phyloP scores from a whole-genome alignment of 164 flowering plant genomes.

The Taxillus chinensis region DNA sequence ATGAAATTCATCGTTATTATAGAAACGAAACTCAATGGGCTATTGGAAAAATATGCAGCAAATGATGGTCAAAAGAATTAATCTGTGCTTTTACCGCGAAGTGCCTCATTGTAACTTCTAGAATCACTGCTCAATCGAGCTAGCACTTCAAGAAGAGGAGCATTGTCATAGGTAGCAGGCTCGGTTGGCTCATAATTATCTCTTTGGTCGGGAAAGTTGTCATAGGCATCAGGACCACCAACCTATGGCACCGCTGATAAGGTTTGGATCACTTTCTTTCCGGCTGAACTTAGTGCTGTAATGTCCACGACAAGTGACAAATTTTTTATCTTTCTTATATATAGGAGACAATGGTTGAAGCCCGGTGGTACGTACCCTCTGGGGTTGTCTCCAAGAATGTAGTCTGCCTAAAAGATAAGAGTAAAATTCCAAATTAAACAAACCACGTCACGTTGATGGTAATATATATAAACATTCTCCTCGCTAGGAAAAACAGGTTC shows the following conservation, averaged over 20 bases:
- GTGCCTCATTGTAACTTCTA: conserved; percentile 64
- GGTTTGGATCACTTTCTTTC: conserved; percentile 76
- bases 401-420: conserved; percentile 77
- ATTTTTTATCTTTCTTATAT: conserved; percentile 53
- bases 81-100: conserved; percentile 76
- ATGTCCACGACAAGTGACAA: conserved; percentile 80
- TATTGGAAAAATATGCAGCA: no score
- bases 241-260: conserved; percentile 80
- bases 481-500: no score
- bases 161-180: conserved; percentile 97
- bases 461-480: no score
- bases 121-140: conserved; percentile 64
- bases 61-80: no score
- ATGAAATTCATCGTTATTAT: no score
- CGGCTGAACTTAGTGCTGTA: conserved; percentile 74
- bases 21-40: no score
- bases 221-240: conserved; percentile 95
- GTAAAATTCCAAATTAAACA: neutral
- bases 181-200: conserved; percentile 90
- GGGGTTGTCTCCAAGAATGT: conserved; percentile 96
- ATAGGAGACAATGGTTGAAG: conserved; percentile 67
- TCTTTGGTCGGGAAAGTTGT: conserved; percentile 82
- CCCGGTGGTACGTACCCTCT: conserved; percentile 90
- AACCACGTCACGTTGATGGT: no score
- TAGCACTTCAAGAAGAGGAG: conserved; percentile 73